Evolutionary conservation across 176 grass and related monocot species (phyloP).

Genomic region (maize (Zea mays)): Zm-B73-REFERENCE-NAM-5.0 NC_050097.1:238099501-238100000

Average conservation of each 20-base stretch:
- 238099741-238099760: not conserved
- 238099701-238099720: too few relatives aligned
- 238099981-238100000: not conserved
- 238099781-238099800: not conserved
- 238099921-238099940: not conserved
- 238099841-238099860: not conserved
- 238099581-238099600: too few relatives aligned
- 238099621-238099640: too few relatives aligned
- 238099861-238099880: not conserved
- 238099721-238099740: too few relatives aligned
- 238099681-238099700: too few relatives aligned
- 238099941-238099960: fast-evolving
- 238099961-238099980: not conserved
- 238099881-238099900: not conserved
- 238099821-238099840: not conserved
- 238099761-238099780: not conserved
- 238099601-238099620: too few relatives aligned
- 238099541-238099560: too few relatives aligned
- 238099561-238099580: too few relatives aligned
- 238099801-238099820: not conserved
- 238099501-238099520: too few relatives aligned
- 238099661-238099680: too few relatives aligned
- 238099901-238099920: not conserved
- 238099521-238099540: too few relatives aligned
- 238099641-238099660: too few relatives aligned